Evolutionary conservation across 169 alveolate species (phyloP), one percentile per base, ranked within the genome.

Genomic region (Ichthyophthirius multifiliis): DNA sequence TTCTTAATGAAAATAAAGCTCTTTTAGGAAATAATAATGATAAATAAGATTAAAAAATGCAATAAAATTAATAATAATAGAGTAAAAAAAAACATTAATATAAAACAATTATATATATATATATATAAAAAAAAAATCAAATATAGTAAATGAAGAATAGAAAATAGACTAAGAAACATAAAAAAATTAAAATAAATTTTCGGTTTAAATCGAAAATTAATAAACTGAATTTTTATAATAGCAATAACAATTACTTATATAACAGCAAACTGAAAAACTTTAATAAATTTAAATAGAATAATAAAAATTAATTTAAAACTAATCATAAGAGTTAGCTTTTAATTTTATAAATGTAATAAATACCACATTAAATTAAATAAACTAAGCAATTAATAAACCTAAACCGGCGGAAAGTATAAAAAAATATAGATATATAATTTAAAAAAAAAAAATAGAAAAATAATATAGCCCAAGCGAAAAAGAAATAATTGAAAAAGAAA

Each of bases 271-370:
- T 9, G 13, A 41, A 41, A 9, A 41, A 41, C 12, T 55, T 4
- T 9, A 55, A 16, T 27, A 20, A 55, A 55, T 55, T 20, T 55
- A 13, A 55, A 55, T 27, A 55, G n/a, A n/a, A n/a, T n/a, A n/a
- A n/a, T n/a, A n/a, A n/a, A n/a, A n/a, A n/a, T n/a, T n/a, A n/a
- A n/a, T 55, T 55, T 55, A 55, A 16, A 12, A 55, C 13, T 27
- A 55, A 7, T 55, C 71, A 27, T 55, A 55, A 5, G 71, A 55
- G 10, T 55, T 55, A 5, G 71, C 71, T 0, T 15, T 55, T n/a
- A 55, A 55, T 27, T 55, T 55, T 55, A 27, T 55, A 55, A 55
- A 55, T 55, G 71, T 55, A 18, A 55, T 55, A 10, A 55, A 55
- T 55, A 27, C 71, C 3, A 55, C 71, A 1, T 23, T 55, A 55